phyloP scores from a whole-genome alignment of 192 early-diverging fungal genomes.

The Rhizoclosmatium globosum region DNA sequence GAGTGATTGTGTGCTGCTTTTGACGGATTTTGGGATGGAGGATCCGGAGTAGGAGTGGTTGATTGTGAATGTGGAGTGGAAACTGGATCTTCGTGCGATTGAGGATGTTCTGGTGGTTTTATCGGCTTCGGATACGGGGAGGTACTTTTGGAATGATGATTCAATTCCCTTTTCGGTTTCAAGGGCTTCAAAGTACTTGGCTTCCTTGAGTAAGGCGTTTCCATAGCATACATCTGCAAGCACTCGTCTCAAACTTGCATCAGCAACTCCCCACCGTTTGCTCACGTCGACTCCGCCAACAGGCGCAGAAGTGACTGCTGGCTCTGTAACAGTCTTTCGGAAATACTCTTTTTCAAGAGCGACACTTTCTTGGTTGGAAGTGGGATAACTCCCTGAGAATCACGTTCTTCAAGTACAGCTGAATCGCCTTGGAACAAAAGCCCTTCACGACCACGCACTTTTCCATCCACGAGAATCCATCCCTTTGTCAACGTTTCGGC shows the following conservation, averaged over 20 bases:
- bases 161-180: background rate
- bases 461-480: conserved; percentile 31
- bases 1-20: background rate
- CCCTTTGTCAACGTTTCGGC: conserved; percentile 53
- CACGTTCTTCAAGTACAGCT: conserved; percentile 26
- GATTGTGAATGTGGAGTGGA: conserved; percentile 17
- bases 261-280: conserved; percentile 46
- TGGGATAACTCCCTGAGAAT: conserved; percentile 29
- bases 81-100: background rate
- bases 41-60: background rate
- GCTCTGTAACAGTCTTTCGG: background rate
- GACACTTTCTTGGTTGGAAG: background rate
- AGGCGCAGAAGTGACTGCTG: background rate
- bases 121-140: background rate
- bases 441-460: conserved; percentile 10
- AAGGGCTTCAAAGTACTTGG: background rate
- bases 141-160: conserved; percentile 25
- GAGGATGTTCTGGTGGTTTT: background rate
- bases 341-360: background rate
- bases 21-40: conserved; percentile 6
- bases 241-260: conserved; percentile 46
- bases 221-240: conserved; percentile 62
- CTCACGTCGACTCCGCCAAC: background rate
- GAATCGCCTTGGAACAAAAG: conserved; percentile 30
- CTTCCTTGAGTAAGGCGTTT: conserved; percentile 40